A percentile compares a stretch with the other conserved stretches of the same genome.
Conservation (phyloP, 108 stramenopile species). For the Fragilaria crotonensis region DNA sequence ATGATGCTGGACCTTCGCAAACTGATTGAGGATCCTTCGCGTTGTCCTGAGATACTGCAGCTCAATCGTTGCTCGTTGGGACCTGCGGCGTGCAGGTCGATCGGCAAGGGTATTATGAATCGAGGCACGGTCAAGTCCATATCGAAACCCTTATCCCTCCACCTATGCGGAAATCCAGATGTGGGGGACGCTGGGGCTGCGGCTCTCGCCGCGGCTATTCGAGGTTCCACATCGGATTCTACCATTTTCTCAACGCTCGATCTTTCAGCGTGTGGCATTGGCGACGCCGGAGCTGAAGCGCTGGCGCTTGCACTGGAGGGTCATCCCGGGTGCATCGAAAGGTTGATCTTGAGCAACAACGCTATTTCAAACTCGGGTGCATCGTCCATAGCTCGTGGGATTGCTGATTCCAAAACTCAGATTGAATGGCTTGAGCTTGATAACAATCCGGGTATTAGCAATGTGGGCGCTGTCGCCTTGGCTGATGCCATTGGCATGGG, state of each 20-base stretch:
- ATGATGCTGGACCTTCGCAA: conserved; percentile 11
- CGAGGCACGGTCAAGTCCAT: conserved; percentile 1
- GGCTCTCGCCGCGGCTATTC: conserved; percentile 70
- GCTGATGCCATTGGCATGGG: conserved; percentile 44
- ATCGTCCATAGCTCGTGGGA: conserved; percentile 35
- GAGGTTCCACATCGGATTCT: conserved; percentile 1
- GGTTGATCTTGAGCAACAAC: conserved; percentile 74
- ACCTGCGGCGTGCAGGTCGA: conserved; percentile 62
- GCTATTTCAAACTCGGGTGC: conserved; percentile 63
- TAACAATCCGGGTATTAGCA: conserved; percentile 50
- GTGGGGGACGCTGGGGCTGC: conserved; percentile 73
- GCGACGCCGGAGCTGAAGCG: conserved; percentile 67
- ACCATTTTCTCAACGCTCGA: conserved; percentile 52
- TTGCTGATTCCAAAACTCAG: conserved; percentile 15
- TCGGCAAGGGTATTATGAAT: conserved; percentile 44
- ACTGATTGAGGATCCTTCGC: conserved; percentile 10
- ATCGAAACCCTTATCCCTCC: conserved; percentile 22
- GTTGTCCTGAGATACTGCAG: conserved; percentile 35
- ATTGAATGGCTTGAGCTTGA: conserved; percentile 43
- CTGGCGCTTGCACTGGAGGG: conserved; percentile 59
- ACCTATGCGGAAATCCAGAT: conserved; percentile 50
- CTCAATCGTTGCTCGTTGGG: conserved; percentile 62
- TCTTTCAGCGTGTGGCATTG: conserved; percentile 62
- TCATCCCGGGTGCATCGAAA: conserved; percentile 35
- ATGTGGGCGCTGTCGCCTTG: conserved; percentile 49